Conservation (phyloP, 2,329 filamentous ascomycete species). For the Fusarium sacchari region DNA sequence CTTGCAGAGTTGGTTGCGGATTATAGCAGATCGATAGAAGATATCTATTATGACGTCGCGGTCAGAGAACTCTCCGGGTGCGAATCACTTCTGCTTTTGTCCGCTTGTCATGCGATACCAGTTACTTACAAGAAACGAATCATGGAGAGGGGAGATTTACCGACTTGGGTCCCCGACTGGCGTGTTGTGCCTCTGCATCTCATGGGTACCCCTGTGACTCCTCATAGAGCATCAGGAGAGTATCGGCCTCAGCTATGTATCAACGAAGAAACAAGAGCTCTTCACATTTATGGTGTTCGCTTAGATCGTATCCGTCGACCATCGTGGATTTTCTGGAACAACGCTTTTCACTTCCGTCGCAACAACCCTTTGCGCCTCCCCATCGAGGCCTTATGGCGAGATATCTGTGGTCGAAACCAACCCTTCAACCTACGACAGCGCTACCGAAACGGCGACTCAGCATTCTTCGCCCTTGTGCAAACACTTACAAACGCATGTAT, state of each 20-base stretch:
- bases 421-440: constrained; percentile 40
- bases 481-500: constrained; percentile 49
- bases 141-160: constrained; percentile 28
- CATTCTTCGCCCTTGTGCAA: constrained; percentile 49
- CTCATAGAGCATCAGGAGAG: constrained; percentile 45
- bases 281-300: constrained; percentile 45
- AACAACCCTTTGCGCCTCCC: constrained; percentile 22
- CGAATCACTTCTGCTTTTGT: constrained; percentile 45
- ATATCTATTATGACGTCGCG: constrained; percentile 49
- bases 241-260: constrained; percentile 43
- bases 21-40: constrained; percentile 45
- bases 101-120: constrained; percentile 42
- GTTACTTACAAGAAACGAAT: constrained; percentile 16
- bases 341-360: constrained; percentile 46
- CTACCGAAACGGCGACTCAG: constrained; percentile 43
- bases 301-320: constrained; percentile 41
- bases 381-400: constrained; percentile 46
- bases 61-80: constrained; percentile 44
- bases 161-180: constrained; percentile 54
- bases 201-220: constrained; percentile 46
- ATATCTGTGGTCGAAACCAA: constrained; percentile 37
- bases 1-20: constrained; percentile 43
- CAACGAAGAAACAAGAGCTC: constrained; percentile 32
- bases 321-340: constrained; percentile 46
- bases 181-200: constrained; percentile 47